These are phyloP conservation scores for Aureoboletus auriporus DNA, from an alignment of 768 basidiomycete species.

Conservation along the genomic window DNA sequence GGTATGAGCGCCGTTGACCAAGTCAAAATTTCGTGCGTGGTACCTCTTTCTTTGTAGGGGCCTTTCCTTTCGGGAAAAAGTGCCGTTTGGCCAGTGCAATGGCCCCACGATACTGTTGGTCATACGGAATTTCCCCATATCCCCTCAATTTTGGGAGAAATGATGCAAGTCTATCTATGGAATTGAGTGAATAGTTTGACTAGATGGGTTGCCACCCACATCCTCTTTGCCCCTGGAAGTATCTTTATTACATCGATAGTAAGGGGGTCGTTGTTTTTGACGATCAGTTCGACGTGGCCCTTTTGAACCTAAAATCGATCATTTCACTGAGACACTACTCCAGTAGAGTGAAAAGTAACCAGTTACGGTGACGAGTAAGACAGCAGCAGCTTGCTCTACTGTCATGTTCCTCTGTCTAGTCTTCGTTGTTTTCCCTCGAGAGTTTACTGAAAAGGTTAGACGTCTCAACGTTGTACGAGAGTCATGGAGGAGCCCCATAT, in stretches of 20 bases:
- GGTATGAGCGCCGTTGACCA: constrained; percentile 1
- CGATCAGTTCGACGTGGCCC: constrained; percentile 20
- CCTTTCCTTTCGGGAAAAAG: constrained; percentile 21
- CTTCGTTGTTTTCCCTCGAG: constrained; percentile 19
- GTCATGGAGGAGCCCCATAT: background rate
- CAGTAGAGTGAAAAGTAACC: background rate
- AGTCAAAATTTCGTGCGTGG: background rate
- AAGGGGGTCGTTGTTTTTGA: constrained; percentile 9
- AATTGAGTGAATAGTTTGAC: background rate
- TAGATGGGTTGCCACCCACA: constrained; percentile 10
- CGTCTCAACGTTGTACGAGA: background rate
- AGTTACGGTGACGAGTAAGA: constrained; percentile 22
- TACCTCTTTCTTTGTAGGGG: constrained; percentile 26
- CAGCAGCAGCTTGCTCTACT: constrained; percentile 19
- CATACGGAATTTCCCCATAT: constrained; percentile 26
- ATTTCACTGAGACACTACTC: background rate
- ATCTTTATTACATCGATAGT: constrained; percentile 21
- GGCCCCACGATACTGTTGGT: constrained; percentile 24
- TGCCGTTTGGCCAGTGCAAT: constrained; percentile 27
- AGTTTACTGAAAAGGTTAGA: constrained; percentile 15
- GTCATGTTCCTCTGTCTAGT: constrained; percentile 19
- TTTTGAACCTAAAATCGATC: constrained; percentile 20
- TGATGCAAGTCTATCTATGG: constrained; percentile 16
- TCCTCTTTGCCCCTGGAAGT: constrained; percentile 21
- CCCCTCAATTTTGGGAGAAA: constrained; percentile 29